Evolutionary conservation across 768 basidiomycete species (phyloP).

Genomic region (Wakefieldia striispora): DNA sequence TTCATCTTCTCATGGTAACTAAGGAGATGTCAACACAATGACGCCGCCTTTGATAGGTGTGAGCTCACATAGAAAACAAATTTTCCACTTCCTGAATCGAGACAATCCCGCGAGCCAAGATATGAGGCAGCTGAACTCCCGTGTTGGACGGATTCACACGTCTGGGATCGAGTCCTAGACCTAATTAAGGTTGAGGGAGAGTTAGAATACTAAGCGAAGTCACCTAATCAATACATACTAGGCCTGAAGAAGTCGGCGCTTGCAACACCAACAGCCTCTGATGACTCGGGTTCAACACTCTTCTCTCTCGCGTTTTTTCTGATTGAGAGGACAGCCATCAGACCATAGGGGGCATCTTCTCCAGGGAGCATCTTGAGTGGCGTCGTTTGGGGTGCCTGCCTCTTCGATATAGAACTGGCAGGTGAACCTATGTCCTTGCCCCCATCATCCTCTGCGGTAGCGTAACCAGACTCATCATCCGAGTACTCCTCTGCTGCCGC

Average conservation of each 20-base stretch:
- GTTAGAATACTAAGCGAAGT: not conserved
- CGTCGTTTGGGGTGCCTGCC: conserved; percentile 39
- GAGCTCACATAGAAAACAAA: conserved; percentile 65
- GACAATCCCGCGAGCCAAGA: conserved; percentile 63
- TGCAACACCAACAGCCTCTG: conserved; percentile 62
- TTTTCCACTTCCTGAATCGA: conserved; percentile 64
- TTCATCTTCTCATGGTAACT: conserved; percentile 83
- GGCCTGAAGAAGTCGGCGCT: conserved; percentile 65
- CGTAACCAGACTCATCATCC: conserved; percentile 37
- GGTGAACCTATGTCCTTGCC: conserved; percentile 28
- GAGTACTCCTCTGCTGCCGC: conserved; percentile 30
- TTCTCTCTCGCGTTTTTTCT: conserved; percentile 41
- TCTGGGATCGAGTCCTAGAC: conserved; percentile 41
- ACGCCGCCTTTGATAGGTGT: not conserved
- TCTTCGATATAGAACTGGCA: conserved; percentile 36
- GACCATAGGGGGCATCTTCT: conserved; percentile 67
- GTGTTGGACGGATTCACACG: conserved; percentile 36
- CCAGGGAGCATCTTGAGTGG: conserved; percentile 54
- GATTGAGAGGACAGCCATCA: conserved; percentile 66
- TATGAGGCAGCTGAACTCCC: conserved; percentile 58
- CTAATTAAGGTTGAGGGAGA: conserved; percentile 25
- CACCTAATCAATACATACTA: conserved; percentile 39
- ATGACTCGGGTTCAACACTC: conserved; percentile 43
- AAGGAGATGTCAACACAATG: conserved; percentile 7
- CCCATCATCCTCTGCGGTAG: conserved; percentile 24